Conservation (phyloP, 768 basidiomycete genomes). For the Xerocomellus amylosporus region DNA sequence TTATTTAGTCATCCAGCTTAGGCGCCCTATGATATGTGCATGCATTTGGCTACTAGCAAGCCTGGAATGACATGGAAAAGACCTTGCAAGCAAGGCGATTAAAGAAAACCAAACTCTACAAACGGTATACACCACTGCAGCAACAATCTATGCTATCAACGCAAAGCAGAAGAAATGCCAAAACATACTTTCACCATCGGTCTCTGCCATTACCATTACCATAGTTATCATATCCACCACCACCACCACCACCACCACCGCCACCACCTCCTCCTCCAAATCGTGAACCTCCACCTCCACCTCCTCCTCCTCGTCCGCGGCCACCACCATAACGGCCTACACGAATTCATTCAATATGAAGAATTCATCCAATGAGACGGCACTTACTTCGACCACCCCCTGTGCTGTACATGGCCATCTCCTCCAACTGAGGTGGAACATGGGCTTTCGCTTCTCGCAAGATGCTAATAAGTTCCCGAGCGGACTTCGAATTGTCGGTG, state of each 20-base stretch:
- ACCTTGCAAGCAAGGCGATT: background rate
- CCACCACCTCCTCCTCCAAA: constrained; percentile 17
- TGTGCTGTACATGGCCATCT: constrained; percentile 87
- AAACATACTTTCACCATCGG: constrained; percentile 19
- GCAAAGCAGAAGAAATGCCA: constrained; percentile 3
- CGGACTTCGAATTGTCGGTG: constrained; percentile 91
- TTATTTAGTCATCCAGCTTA: too few species aligned
- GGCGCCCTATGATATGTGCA: too few species aligned
- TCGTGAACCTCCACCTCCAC: constrained; percentile 22
- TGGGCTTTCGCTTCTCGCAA: constrained; percentile 82
- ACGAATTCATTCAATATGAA: background rate
- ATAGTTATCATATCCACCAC: constrained; percentile 23
- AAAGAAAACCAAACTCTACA: constrained; percentile 15
- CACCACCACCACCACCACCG: constrained; percentile 21
- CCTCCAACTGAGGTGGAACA: constrained; percentile 86
- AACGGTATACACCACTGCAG: constrained; percentile 25
- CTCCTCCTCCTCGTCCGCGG: constrained; percentile 28
- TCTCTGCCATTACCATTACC: constrained; percentile 25
- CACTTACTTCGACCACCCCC: constrained; percentile 69
- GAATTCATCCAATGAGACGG: background rate
- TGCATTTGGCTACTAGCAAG: too few species aligned
- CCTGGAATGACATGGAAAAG: background rate
- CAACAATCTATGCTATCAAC: constrained; percentile 20
- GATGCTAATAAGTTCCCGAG: constrained; percentile 86
- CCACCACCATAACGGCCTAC: constrained; percentile 62